Percentiles rank a stretch among this genome's conserved stretches.
Evolutionary conservation across 1,284 basidiomycete genomes (phyloP).

Genomic region (Trichosporon coremiiforme): DNA sequence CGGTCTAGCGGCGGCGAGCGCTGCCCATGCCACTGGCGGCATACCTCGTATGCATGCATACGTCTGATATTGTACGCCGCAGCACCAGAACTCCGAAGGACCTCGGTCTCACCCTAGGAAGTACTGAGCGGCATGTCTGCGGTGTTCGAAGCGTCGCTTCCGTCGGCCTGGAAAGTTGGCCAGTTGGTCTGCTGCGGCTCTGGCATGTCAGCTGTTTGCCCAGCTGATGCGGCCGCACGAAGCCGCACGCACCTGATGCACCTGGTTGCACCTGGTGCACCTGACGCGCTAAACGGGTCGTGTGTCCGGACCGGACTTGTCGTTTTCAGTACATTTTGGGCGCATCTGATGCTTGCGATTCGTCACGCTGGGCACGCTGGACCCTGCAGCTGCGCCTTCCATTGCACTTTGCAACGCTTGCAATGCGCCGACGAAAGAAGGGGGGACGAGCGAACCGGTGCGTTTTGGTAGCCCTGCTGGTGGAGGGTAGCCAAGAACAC

Average conservation of each 20-base stretch:
- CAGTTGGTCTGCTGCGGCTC: neutral
- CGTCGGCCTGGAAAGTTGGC: neutral
- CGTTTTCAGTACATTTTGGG: neutral
- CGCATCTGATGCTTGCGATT: too few species aligned
- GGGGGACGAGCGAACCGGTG: neutral
- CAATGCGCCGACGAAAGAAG: too few species aligned
- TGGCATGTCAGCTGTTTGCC: neutral
- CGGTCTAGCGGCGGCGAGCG: too few species aligned
- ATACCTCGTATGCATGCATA: too few species aligned
- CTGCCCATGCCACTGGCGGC: neutral
- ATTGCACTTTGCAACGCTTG: neutral
- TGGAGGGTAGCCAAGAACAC: too few species aligned
- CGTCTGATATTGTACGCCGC: too few species aligned
- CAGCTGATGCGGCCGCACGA: neutral
- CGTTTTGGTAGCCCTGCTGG: too few species aligned
- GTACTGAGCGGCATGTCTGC: neutral
- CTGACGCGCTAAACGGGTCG: constrained; percentile 7
- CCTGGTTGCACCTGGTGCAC: neutral
- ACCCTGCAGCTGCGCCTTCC: neutral
- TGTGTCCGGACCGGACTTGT: neutral
- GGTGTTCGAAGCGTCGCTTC: neutral
- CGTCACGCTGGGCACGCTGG: too few species aligned
- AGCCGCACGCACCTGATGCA: too few species aligned
- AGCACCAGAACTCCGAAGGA: neutral
- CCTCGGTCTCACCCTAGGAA: neutral